Evolutionary conservation across 2,329 filamentous ascomycete genomes (phyloP), one percentile per base, ranked within the genome.

Genomic region (Hymenoscyphus scutula): DNA sequence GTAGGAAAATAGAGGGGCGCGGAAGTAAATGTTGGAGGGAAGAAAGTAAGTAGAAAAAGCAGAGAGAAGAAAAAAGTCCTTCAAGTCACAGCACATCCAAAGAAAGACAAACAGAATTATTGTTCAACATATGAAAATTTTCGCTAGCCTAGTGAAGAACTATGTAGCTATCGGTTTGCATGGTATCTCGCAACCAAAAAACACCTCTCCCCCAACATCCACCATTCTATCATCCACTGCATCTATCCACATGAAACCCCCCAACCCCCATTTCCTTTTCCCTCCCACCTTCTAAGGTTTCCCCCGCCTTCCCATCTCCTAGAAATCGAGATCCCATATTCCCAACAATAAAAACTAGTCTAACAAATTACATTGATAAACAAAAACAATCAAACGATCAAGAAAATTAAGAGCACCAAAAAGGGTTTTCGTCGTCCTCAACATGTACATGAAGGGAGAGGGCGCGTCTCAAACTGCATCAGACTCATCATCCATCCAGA

Each of bases 181-280:
- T 48, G 41, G 41, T 48, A 48, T 48, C 41, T 48, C 19, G 11
- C 41, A 23, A 48, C 41, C 41, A 48, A n/a, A n/a, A n/a, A n/a
- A n/a, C n/a, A n/a, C n/a, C n/a, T n/a, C n/a, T n/a, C n/a, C n/a
- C n/a, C n/a, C n/a, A n/a, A n/a, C n/a, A n/a, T n/a, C n/a, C n/a
- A 48, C 41, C n/a, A 25, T 48, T 48, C 41, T 48, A 48, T 48
- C 41, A 48, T 48, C 41, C 41, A 11, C 41, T 48, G 41, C 41
- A 48, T 48, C 41, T 34, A 48, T 48, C 41, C 19, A 25, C 19
- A n/a, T n/a, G n/a, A n/a, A n/a, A 19, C 23, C 23, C 41, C 41
- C 5, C 7, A 19, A 48, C 5, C n/a, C 41, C n/a, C 7, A 7
- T 23, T 23, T 19, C 19, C n/a, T 17, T 19, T 41, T 5, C 37